Percentiles rank a stretch among this genome's conserved stretches.
Conservation (phyloP, 2,329 filamentous ascomycete genomes). For the Biscogniauxia sp. region DNA sequence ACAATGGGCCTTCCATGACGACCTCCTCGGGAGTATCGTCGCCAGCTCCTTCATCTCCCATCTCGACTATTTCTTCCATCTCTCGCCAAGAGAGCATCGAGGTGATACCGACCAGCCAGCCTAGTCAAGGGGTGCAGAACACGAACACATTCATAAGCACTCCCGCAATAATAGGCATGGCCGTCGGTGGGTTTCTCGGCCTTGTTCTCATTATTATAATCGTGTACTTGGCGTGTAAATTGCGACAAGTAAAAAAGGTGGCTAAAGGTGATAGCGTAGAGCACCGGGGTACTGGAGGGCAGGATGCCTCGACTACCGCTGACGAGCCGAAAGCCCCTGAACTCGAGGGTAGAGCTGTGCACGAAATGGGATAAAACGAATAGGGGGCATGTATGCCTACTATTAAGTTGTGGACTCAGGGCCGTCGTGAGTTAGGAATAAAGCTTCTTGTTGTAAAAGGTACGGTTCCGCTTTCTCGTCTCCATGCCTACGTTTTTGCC, state of each 20-base stretch:
- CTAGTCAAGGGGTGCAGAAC: neutral
- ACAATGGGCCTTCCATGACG: neutral
- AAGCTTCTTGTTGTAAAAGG: neutral
- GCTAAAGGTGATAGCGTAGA: neutral
- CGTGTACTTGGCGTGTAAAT: neutral
- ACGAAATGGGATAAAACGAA: neutral
- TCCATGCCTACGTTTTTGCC: neutral
- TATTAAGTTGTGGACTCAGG: neutral
- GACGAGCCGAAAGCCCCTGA: neutral
- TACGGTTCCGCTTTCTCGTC: neutral
- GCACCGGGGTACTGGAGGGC: neutral
- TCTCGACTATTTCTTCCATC: neutral
- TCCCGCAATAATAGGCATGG: slow-evolving; percentile 1
- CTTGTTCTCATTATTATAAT: neutral
- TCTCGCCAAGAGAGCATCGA: neutral
- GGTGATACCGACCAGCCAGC: neutral
- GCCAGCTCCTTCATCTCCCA: neutral
- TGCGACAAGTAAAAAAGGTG: neutral
- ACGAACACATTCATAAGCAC: neutral
- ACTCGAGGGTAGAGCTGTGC: neutral
- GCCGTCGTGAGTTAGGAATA: neutral
- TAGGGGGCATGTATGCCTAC: neutral
- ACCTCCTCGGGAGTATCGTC: neutral
- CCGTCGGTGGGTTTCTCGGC: slow-evolving; percentile 1
- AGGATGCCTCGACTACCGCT: neutral